Percentiles rank a stretch among this genome's conserved stretches.
Evolutionary conservation across 2,329 filamentous ascomycete species (phyloP).

Genomic region (Aaosphaeria pasadenensis): DNA sequence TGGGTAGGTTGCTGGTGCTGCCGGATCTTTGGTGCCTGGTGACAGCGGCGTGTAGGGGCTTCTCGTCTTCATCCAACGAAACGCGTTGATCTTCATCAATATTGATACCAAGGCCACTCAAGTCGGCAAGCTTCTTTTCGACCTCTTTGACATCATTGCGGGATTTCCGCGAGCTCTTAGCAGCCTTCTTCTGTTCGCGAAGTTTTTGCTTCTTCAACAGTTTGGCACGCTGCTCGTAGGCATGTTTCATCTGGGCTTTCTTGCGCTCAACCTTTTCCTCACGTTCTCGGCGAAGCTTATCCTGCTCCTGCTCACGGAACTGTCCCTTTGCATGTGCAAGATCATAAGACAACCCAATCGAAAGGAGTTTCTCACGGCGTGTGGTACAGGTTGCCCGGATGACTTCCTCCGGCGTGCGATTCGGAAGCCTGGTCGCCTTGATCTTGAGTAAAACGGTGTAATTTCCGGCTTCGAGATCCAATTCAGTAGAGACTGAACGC

Average conservation of each 20-base stretch:
- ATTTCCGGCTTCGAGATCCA: constrained; percentile 69
- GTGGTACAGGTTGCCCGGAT: constrained; percentile 62
- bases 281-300: constrained; percentile 39
- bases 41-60: constrained; percentile 24
- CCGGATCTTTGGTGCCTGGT: constrained; percentile 26
- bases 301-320: constrained; percentile 50
- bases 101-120: constrained; percentile 32
- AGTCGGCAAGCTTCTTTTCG: constrained; percentile 21
- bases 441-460: constrained; percentile 77
- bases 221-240: constrained; percentile 31
- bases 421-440: constrained; percentile 58
- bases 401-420: constrained; percentile 62
- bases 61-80: constrained; percentile 26
- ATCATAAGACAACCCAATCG: constrained; percentile 68
- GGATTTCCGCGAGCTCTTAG: constrained; percentile 24
- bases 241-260: constrained; percentile 37
- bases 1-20: constrained; percentile 20
- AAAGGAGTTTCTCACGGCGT: constrained; percentile 68
- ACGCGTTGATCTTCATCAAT: constrained; percentile 28
- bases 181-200: constrained; percentile 37
- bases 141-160: constrained; percentile 24
- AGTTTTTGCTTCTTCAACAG: constrained; percentile 37
- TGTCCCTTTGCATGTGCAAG: constrained; percentile 66
- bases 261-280: constrained; percentile 34
- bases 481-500: constrained; percentile 73